Base-by-base conservation (phyloP, 2,329 filamentous ascomycete genomes). In the Diaporthe destruens region DNA sequence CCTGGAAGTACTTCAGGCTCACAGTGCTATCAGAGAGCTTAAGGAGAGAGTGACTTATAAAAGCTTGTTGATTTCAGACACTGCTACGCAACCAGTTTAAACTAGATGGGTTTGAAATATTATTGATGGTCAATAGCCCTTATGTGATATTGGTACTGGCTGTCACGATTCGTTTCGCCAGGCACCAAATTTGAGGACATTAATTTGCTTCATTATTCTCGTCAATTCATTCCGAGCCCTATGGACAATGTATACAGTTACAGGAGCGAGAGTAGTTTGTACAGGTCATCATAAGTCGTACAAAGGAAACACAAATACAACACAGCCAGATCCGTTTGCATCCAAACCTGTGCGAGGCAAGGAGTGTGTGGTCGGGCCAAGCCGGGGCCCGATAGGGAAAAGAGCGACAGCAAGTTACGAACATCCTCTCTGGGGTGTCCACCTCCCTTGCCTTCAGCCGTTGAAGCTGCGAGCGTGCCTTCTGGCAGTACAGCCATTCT, bases 341-440 rank as follows among this genome's bases (percentile, higher is more conserved):
- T 12, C 16, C 61, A 53, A 36, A 53, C 32, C 4, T 25, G 32
- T 29, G 32, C 18, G 6, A 32, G 12, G 39, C 14, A 66, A 66
- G 61, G 61, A 53, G 32, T 51, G 61, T 66, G 61, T n/a, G 32
- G n/a, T 34, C n/a, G 47, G 23, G 44, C 47, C n/a, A 66, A 12
- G 8, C 61, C 47, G 7, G 61, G 61, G 47, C 61, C 11, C 32
- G 14, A 1, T 4, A 8, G 47, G 16, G 4, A 66, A 53, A 66
- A 6, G 47, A 66, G 49, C 20, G 61, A 34, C 47, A 66, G 44
- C 61, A 32, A 66, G 61, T 29, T n/a, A 8, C 32, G 18, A 66
- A 5, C 14, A 39, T 66, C 47, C 16, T 66, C 29, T 29, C 29
- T 20, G 18, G 29, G 14, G 32, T 12, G 1, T 66, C 53, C 6